phyloP scores from a whole-genome alignment of 202 grass and related monocot species.

The Carex arenaria region DNA sequence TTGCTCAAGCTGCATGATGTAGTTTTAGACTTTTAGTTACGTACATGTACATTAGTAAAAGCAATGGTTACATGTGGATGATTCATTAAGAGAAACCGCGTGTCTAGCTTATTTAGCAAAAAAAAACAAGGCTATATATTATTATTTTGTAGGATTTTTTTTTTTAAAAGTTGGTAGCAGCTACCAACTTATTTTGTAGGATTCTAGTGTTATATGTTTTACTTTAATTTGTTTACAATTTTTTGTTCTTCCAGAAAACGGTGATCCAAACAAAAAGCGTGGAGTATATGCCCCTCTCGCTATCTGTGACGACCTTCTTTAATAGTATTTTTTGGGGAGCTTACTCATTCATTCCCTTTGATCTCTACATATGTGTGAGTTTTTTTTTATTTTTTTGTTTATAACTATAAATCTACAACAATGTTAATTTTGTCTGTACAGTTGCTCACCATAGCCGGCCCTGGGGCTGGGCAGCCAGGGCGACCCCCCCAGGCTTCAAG shows the following conservation, averaged over 20 bases:
- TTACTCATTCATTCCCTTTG: conserved; percentile 73
- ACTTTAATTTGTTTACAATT: background rate
- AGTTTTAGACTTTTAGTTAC: background rate
- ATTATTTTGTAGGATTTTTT: too few species aligned
- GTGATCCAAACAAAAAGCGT: conserved; percentile 83
- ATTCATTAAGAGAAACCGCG: background rate
- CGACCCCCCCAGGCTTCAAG: too few species aligned
- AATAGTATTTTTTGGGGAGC: conserved; percentile 67
- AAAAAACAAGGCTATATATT: too few species aligned
- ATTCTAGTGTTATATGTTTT: background rate
- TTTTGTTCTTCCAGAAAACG: conserved; percentile 54
- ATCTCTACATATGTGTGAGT: conserved; percentile 78
- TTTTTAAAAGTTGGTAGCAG: too few species aligned
- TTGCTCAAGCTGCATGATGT: background rate
- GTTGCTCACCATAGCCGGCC: too few species aligned
- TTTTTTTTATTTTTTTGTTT: background rate
- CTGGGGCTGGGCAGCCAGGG: too few species aligned
- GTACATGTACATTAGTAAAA: background rate
- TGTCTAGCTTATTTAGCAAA: too few species aligned
- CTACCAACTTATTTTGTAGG: background rate
- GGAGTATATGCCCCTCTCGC: conserved; percentile 85
- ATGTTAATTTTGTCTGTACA: background rate
- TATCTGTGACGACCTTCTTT: conserved; percentile 62
- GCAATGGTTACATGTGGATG: background rate
- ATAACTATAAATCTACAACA: background rate